These are phyloP conservation scores for Plectosphaerella cucumerina DNA, from an alignment of 2,329 filamentous ascomycete genomes.

Conservation along the genomic window DNA sequence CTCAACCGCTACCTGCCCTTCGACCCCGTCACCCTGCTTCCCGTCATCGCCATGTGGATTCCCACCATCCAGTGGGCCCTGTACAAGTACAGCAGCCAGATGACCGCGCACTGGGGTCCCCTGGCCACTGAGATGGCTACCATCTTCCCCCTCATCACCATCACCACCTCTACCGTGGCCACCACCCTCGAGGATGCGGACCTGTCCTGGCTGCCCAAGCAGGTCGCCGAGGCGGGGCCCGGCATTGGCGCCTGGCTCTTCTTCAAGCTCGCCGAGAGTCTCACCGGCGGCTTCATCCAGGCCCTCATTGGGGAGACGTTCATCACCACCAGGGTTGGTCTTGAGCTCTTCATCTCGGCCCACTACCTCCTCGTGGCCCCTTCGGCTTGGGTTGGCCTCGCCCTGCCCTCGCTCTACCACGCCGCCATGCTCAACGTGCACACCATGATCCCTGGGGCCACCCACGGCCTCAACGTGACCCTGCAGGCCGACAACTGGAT, in stretches of 20 bases:
- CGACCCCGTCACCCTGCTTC: constrained; percentile 52
- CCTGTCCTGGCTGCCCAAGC: constrained; percentile 48
- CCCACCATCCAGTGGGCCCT: constrained; percentile 70
- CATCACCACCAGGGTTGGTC: constrained; percentile 64
- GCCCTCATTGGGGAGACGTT: constrained; percentile 56
- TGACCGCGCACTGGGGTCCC: constrained; percentile 71
- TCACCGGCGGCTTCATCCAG: constrained; percentile 35
- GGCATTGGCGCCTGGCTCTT: constrained; percentile 63
- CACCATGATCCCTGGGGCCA: constrained; percentile 56
- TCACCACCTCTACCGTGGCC: constrained; percentile 61
- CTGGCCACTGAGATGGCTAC: constrained; percentile 70
- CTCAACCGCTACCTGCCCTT: constrained; percentile 45
- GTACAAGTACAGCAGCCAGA: constrained; percentile 58
- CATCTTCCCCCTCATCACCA: constrained; percentile 62
- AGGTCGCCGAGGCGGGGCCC: constrained; percentile 59
- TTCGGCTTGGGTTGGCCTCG: constrained; percentile 62
- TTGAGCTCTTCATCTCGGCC: constrained; percentile 64
- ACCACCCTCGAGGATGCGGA: constrained; percentile 60
- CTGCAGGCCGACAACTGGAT: constrained; percentile 65
- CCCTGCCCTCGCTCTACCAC: constrained; percentile 70
- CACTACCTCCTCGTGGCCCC: constrained; percentile 64
- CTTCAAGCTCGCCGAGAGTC: constrained; percentile 49
- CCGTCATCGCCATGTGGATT: constrained; percentile 70
- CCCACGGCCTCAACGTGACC: constrained; percentile 59
- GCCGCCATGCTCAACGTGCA: constrained; percentile 72